phyloP scores from a whole-genome alignment of 257 asterid species.

The Perilla frutescens region DNA sequence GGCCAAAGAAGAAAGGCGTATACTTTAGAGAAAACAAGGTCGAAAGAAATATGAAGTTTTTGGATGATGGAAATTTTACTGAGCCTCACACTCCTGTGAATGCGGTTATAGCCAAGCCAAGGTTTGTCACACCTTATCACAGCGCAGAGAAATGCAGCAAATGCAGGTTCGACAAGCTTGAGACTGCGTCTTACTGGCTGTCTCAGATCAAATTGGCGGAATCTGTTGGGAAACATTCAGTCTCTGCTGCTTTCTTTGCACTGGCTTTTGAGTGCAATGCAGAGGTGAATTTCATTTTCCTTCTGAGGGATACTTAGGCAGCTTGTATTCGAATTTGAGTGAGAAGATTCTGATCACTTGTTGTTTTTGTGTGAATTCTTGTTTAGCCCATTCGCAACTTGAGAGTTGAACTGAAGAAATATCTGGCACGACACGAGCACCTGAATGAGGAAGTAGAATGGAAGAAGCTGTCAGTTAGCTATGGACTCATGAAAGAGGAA shows the following conservation, averaged over 20 bases:
- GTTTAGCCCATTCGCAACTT: slow-evolving; percentile 66
- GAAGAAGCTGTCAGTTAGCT: slow-evolving; percentile 50
- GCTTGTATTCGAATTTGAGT: background rate
- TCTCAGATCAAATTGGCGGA: slow-evolving; percentile 81
- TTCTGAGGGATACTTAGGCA: background rate
- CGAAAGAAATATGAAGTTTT: slow-evolving; percentile 3
- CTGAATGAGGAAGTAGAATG: slow-evolving; percentile 58
- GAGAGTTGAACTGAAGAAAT: slow-evolving; percentile 66
- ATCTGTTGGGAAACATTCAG: slow-evolving; percentile 64
- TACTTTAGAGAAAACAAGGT: slow-evolving; percentile 42
- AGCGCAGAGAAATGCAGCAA: slow-evolving; percentile 82
- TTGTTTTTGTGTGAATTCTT: background rate
- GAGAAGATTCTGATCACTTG: background rate
- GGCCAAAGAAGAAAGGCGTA: slow-evolving; percentile 56
- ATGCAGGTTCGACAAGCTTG: slow-evolving; percentile 75
- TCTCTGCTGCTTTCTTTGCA: slow-evolving; percentile 64
- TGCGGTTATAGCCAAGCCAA: slow-evolving; percentile 36
- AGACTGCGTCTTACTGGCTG: slow-evolving; percentile 74
- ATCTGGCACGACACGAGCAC: slow-evolving; percentile 60
- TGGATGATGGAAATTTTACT: slow-evolving; percentile 16
- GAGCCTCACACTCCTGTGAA: slow-evolving; percentile 59
- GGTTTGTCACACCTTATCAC: slow-evolving; percentile 58
- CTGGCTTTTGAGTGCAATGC: slow-evolving; percentile 73
- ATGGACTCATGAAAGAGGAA: slow-evolving; percentile 61
- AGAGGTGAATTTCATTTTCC: slow-evolving; percentile 49